Evolutionary conservation across 306 rosid genomes (phyloP).

Genomic region (Ormosia emarginata): DNA sequence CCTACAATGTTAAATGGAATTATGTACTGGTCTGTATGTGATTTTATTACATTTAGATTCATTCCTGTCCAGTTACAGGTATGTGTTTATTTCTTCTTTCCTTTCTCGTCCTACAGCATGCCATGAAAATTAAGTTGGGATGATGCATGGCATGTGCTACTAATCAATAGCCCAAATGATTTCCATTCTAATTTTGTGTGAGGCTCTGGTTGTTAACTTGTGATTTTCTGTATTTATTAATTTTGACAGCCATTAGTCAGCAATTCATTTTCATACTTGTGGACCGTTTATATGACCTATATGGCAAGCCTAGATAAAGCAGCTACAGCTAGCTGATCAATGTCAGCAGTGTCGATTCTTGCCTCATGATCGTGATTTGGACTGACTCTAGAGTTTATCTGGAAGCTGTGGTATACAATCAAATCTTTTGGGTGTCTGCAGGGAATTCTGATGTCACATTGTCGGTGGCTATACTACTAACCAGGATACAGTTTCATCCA

Average conservation of each 20-base stretch:
- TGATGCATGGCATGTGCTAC: neutral
- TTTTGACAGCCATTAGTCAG: conserved; percentile 80
- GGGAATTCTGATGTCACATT: conserved; percentile 13
- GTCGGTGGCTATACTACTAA: conserved; percentile 16
- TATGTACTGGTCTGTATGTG: conserved; percentile 91
- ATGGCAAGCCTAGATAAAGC: conserved; percentile 88
- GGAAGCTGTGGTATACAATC: conserved; percentile 23
- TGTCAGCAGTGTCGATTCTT: neutral
- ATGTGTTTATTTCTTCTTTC: neutral
- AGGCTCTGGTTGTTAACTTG: neutral
- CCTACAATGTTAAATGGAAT: conserved; percentile 71
- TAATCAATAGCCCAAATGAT: neutral
- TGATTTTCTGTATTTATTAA: conserved; percentile 21
- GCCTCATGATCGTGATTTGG: conserved; percentile 4
- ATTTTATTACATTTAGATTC: conserved; percentile 85
- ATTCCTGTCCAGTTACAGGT: conserved; percentile 95
- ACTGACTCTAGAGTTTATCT: neutral
- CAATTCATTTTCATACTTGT: conserved; percentile 88
- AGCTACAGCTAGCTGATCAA: conserved; percentile 30
- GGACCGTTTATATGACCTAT: conserved; percentile 92
- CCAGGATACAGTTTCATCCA: conserved; percentile 3
- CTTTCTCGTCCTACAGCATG: neutral
- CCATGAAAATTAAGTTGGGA: conserved; percentile 10
- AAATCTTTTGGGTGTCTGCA: neutral
- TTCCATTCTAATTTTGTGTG: neutral